A percentile compares a stretch with the other conserved stretches of the same genome.
These are phyloP conservation scores for Nicotiana knightiana DNA, from an alignment of 257 asterid species.

Conservation along the genomic window DNA sequence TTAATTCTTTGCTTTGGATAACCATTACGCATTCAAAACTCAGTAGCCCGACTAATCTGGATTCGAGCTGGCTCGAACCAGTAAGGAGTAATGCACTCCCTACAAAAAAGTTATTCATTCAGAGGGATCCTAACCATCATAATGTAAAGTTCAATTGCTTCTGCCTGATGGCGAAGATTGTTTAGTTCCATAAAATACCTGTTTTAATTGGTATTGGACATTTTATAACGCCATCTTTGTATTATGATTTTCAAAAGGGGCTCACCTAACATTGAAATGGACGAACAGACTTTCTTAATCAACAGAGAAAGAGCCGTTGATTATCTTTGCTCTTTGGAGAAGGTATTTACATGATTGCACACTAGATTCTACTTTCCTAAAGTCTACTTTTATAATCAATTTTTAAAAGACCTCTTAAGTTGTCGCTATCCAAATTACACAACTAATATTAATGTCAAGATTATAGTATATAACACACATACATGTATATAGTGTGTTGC, in stretches of 20 bases:
- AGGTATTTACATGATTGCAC: conserved; percentile 34
- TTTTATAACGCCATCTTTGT: neutral
- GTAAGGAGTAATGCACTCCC: neutral
- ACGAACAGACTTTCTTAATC: conserved; percentile 81
- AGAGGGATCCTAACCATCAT: too few relatives aligned
- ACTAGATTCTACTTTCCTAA: neutral
- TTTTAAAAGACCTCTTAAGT: too few relatives aligned
- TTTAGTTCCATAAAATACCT: neutral
- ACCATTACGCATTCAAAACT: neutral
- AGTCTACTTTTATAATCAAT: too few relatives aligned
- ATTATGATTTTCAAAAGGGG: conserved; percentile 39
- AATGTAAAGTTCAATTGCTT: too few relatives aligned
- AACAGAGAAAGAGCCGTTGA: conserved; percentile 95
- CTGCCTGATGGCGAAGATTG: neutral
- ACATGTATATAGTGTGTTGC: neutral
- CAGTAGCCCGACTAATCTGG: neutral
- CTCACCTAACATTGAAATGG: conserved; percentile 96
- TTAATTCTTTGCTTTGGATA: neutral
- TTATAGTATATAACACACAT: neutral
- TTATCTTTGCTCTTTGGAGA: conserved; percentile 85
- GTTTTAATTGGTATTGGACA: neutral
- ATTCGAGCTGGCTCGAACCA: too few relatives aligned
- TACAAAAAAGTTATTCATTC: too few relatives aligned
- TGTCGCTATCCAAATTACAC: too few relatives aligned
- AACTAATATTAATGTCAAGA: neutral